Conservation (phyloP, 2,329 filamentous ascomycete species). For the Fusarium miscanthi region DNA sequence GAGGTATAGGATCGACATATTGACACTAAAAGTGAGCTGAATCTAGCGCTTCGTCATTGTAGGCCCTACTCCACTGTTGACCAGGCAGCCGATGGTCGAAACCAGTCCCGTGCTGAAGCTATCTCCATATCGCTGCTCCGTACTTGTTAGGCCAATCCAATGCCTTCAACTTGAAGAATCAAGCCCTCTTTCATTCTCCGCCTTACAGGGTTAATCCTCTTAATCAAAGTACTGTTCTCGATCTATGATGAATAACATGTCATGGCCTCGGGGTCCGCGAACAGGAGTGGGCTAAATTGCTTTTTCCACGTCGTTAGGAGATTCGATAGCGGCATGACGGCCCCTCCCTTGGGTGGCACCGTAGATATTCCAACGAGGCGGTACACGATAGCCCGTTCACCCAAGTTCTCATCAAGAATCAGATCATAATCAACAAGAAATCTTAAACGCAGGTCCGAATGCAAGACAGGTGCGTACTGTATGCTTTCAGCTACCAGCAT, state of each 20-base stretch:
- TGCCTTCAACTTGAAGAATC: neutral
- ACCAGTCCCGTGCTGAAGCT: neutral
- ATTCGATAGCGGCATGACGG: conserved; percentile 3
- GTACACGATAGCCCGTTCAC: neutral
- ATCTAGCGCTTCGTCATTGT: neutral
- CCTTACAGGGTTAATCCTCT: neutral
- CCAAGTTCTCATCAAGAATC: conserved; percentile 17
- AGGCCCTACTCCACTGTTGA: neutral
- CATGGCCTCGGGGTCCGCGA: neutral
- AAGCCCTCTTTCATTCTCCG: neutral
- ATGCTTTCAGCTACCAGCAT: conserved; percentile 4
- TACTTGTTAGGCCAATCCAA: neutral
- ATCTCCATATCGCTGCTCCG: neutral
- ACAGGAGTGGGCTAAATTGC: conserved; percentile 5
- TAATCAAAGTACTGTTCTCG: neutral
- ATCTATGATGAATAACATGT: neutral
- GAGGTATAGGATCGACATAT: neutral
- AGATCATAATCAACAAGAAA: conserved; percentile 20
- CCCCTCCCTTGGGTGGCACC: conserved; percentile 5
- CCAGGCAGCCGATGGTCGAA: neutral
- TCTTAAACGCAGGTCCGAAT: conserved; percentile 4
- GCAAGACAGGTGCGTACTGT: neutral
- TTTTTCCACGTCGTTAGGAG: conserved; percentile 18
- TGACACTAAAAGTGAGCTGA: neutral
- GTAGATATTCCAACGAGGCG: neutral